Base-by-base conservation (phyloP, 2,329 filamentous ascomycete genomes). In the Claviceps capensis region DNA sequence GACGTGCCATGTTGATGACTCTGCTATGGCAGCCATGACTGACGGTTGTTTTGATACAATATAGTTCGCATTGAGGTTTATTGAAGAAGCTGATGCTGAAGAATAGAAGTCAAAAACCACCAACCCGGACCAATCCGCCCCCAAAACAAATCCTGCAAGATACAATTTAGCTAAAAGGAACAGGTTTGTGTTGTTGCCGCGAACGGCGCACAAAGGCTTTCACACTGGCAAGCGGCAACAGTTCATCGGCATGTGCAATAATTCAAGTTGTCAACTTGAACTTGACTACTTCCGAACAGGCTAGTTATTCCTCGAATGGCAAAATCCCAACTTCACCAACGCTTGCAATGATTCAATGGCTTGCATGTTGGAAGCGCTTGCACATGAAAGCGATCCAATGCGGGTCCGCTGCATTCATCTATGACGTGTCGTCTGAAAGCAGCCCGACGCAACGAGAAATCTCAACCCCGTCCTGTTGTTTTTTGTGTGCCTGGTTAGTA, bases 381-480 rank as follows among this genome's bases (percentile, higher is more conserved):
- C 45, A 16, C 16, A 19, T 9, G 3, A 22, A 48, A 40, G 36
- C 22, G 22, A 30, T 30, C 22, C 14, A 17, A 38, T 48, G 30
- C 37, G 22, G 37, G 30, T 30, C 37, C 16, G 30, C 23, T 48
- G 30, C 37, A 16, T n/a, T 9, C 42, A 50, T 49, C 48, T 49
- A 43, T 50, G 49, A 50, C 49, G 34, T 42, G 38, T 50, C 30
- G 34, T n/a, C 26, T 40, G 49, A 19, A 16, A 22, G 36, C 47
- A 50, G 49, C 49, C 49, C 42, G 36, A 50, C 49, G 16, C 82
- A 85, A 57, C 69, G 71, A 2, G 81, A 83, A 48, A 85, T 77
- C 60, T 85, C 82, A n/a, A 85, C 67, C 4, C 76, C 82, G 59
- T 85, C 82, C 81, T 84, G 50, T 49, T 19, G 4, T 30, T 30